These are phyloP conservation scores for Aspergillus ellipticus DNA, from an alignment of 495 filamentous ascomycete genomes.

Conservation along the genomic window DNA sequence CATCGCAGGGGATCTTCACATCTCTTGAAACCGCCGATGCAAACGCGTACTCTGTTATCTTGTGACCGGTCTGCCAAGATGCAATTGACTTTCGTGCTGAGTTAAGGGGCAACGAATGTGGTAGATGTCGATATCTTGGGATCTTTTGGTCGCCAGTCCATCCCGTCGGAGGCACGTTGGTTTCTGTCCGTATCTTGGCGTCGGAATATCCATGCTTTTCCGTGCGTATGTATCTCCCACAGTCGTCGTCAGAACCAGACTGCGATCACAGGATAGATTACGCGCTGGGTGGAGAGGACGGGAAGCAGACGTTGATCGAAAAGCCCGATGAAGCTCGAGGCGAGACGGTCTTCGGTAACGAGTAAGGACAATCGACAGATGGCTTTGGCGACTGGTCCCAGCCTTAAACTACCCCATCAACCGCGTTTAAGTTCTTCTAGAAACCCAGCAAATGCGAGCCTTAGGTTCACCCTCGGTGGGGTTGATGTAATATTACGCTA, in stretches of 20 bases:
- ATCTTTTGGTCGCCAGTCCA: not conserved
- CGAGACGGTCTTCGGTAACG: not conserved
- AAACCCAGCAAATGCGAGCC: not conserved
- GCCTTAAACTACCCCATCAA: not conserved
- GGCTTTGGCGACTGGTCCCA: not conserved
- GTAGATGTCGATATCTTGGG: not conserved
- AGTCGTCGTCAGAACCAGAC: not conserved
- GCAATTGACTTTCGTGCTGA: constrained; percentile 1
- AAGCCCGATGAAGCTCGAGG: not conserved
- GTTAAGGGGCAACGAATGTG: not conserved
- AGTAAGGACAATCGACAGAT: not conserved
- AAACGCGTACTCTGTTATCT: constrained; percentile 5
- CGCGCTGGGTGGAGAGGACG: not conserved
- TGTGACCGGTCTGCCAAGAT: constrained; percentile 14
- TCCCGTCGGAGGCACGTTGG: not conserved
- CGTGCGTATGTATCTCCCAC: not conserved
- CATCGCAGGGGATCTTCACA: not conserved
- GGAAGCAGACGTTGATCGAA: not conserved
- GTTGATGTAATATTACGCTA: not conserved
- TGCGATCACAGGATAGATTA: not conserved
- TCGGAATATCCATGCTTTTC: too few relatives aligned
- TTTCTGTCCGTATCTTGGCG: too few relatives aligned
- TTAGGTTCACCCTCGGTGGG: not conserved
- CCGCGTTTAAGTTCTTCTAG: not conserved
- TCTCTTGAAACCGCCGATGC: not conserved